These are phyloP conservation scores for Penicillium rolfsii DNA, from an alignment of 2,329 filamentous ascomycete genomes.

Conservation along the genomic window DNA sequence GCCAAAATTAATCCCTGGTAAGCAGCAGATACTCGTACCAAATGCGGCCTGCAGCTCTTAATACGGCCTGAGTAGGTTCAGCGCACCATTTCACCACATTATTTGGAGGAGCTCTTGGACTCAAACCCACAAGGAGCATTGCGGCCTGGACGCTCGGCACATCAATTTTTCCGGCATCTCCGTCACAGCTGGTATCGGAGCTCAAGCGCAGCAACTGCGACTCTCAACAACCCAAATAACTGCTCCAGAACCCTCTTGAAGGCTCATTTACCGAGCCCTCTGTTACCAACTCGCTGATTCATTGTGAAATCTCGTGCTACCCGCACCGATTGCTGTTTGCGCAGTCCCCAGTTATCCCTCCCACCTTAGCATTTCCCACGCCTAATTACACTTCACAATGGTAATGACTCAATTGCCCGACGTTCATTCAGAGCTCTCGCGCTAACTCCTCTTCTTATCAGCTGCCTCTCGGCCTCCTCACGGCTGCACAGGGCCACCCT, in stretches of 20 bases:
- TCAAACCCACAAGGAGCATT: not conserved
- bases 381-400: conserved; percentile 26
- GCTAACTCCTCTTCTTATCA: conserved; percentile 33
- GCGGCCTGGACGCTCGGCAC: conserved; percentile 20
- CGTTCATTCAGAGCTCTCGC: not conserved
- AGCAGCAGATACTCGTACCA: too few relatives aligned
- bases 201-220: conserved; percentile 23
- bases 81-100: too few relatives aligned
- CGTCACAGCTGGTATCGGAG: conserved; percentile 29
- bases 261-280: not conserved
- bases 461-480: conserved; percentile 78
- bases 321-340: conserved; percentile 11
- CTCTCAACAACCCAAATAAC: conserved; percentile 16
- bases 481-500: conserved; percentile 93
- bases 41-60: too few relatives aligned
- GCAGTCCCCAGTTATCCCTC: conserved; percentile 20
- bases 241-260: conserved; percentile 5
- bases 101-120: too few relatives aligned
- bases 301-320: conserved; percentile 6
- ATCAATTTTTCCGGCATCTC: conserved; percentile 31
- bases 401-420: conserved; percentile 15
- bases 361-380: conserved; percentile 28
- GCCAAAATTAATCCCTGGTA: too few relatives aligned
- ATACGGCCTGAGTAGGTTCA: too few relatives aligned
- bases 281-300: not conserved